These are phyloP conservation scores for Nemania diffusa DNA, from an alignment of 2,329 filamentous ascomycete genomes.

Conservation along the genomic window DNA sequence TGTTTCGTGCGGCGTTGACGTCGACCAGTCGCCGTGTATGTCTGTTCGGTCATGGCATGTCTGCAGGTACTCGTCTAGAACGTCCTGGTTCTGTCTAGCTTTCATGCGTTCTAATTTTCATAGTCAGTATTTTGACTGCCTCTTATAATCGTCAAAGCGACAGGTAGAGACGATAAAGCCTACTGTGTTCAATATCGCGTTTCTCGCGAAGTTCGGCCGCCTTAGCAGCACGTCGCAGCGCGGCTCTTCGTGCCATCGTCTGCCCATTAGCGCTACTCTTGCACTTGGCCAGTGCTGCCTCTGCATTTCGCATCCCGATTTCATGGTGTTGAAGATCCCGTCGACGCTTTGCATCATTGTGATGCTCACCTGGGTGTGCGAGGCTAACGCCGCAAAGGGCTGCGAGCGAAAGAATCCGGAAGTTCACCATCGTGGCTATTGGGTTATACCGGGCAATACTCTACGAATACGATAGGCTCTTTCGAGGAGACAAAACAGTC, in stretches of 20 bases:
- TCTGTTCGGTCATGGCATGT: constrained; percentile 39
- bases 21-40: constrained; percentile 34
- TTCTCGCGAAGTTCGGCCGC: constrained; percentile 51
- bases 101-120: constrained; percentile 36
- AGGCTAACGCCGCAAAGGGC: constrained; percentile 35
- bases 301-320: constrained; percentile 48
- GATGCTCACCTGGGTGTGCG: constrained; percentile 53
- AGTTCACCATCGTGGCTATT: constrained; percentile 28
- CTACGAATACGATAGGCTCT: neutral
- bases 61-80: constrained; percentile 37
- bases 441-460: neutral
- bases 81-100: constrained; percentile 38
- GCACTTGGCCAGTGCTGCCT: constrained; percentile 51
- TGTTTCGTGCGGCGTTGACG: constrained; percentile 34
- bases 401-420: constrained; percentile 23
- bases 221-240: constrained; percentile 49
- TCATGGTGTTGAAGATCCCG: constrained; percentile 48
- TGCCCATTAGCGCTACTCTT: constrained; percentile 46
- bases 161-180: neutral
- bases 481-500: neutral
- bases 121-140: neutral
- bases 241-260: constrained; percentile 50
- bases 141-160: neutral
- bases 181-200: constrained; percentile 43
- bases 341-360: constrained; percentile 42